Evolutionary conservation across 208 protist species (phyloP).

Genomic region (Leishmania guyanensis): DNA sequence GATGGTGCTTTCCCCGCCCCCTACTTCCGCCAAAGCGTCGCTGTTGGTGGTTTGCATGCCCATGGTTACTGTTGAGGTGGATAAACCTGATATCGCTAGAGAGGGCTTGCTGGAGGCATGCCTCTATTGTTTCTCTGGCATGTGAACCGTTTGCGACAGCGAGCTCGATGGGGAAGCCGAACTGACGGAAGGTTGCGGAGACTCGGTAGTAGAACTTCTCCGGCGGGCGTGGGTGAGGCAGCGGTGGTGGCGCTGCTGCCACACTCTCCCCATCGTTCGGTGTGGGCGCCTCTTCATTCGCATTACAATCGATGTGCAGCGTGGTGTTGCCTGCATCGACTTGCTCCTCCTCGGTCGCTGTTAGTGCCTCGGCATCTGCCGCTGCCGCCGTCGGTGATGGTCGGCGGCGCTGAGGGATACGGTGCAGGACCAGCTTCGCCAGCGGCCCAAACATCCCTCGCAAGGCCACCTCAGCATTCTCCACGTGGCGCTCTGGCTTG

Average conservation of each 20-base stretch:
- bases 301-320: background rate
- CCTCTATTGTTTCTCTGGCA: slow-evolving; percentile 49
- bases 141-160: slow-evolving; percentile 55
- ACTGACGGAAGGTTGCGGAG: slow-evolving; percentile 77
- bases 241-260: background rate
- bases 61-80: slow-evolving; percentile 7
- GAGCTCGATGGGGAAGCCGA: slow-evolving; percentile 87
- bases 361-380: slow-evolving; percentile 7
- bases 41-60: slow-evolving; percentile 8
- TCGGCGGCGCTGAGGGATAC: slow-evolving; percentile 30
- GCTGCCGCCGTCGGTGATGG: slow-evolving; percentile 10
- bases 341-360: slow-evolving; percentile 6
- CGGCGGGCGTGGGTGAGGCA: background rate
- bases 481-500: slow-evolving; percentile 35
- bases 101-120: slow-evolving; percentile 73
- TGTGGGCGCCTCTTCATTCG: background rate
- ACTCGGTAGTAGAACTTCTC: slow-evolving; percentile 53
- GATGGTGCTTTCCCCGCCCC: slow-evolving; percentile 16
- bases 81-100: slow-evolving; percentile 82
- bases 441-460: slow-evolving; percentile 74
- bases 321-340: slow-evolving; percentile 17
- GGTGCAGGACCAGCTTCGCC: slow-evolving; percentile 70
- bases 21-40: slow-evolving; percentile 4
- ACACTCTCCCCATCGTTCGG: background rate
- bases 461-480: slow-evolving; percentile 55